Evolutionary conservation across 1,284 basidiomycete species (phyloP), one percentile per base, ranked within the genome.

Genomic region (Laetiporus sulphureus): DNA sequence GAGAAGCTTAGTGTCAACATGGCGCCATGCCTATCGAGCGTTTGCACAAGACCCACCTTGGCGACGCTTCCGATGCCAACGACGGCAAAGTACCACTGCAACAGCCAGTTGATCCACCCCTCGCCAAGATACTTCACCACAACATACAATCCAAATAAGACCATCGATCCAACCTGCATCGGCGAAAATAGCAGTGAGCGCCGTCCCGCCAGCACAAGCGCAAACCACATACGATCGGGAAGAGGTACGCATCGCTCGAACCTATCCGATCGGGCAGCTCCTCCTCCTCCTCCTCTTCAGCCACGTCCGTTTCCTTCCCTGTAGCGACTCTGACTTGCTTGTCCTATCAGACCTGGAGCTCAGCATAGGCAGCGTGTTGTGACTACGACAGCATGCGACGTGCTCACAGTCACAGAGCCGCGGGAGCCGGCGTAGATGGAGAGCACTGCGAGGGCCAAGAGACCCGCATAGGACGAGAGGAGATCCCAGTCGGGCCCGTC

Each of bases 101-200:
- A 64, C 1, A 88, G 47, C 69, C 71, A 77, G 58, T 91, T 91
- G 49, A 96, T 81, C 83, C 88, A 91, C 52, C 81, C 77, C 53
- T 75, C 79, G 31, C 89, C 88, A 32, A 90, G 63, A 58, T 84
- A 93, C 57, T 81, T 83, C 51, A 92, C 73, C 27, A 83, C 63
- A 36, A 77, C 55, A 56, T 87, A 92, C 39, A 91, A 62, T 4
- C 78, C 74, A 47, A 84, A 67, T 21, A 92, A 67, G 16, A 73
- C 71, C 3, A 65, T 65, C 1, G 83, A 87, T 5, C 81, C 85
- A 44, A 84, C 60, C 83, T 87, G n/a, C n/a, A 19, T 10, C 5
- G 11, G 10, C 23, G 50, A 12, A 33, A 4, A 8, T 8, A 15
- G 16, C 16, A 41, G 36, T 18, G 37, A 39, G 36, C 20, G 31